Evolutionary conservation across 2,329 filamentous ascomycete species (phyloP).

Genomic region (Dactylonectria estremocensis): DNA sequence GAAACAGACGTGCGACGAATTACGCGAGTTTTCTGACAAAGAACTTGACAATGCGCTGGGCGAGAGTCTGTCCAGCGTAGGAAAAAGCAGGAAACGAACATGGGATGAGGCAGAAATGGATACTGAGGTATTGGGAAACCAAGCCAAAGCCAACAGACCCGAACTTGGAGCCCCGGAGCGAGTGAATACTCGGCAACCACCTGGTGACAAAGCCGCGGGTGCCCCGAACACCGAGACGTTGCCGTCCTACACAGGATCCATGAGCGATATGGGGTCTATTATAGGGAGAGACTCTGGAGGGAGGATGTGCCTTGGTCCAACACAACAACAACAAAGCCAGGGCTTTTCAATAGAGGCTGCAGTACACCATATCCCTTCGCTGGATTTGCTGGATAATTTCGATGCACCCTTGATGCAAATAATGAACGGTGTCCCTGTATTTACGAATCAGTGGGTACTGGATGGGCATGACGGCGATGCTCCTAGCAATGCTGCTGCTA

Average conservation of each 20-base stretch:
- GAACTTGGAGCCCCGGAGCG: background rate
- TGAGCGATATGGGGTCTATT: background rate
- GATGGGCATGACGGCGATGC: background rate
- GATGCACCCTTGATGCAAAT: constrained; percentile 6
- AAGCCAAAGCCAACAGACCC: background rate
- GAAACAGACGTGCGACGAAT: background rate
- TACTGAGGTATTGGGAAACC: background rate
- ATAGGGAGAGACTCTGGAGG: background rate
- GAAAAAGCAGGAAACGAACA: background rate
- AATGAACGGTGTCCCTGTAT: constrained; percentile 4
- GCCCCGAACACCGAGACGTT: too few relatives aligned
- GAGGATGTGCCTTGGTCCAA: background rate
- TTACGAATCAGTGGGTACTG: background rate
- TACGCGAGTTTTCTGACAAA: constrained; percentile 5
- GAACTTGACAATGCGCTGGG: constrained; percentile 2
- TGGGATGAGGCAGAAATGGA: background rate
- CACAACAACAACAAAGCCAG: background rate
- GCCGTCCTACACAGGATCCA: background rate
- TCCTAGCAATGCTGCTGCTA: background rate
- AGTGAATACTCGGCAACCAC: too few relatives aligned
- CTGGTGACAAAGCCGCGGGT: too few relatives aligned
- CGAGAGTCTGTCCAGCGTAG: background rate
- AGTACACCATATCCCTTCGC: background rate
- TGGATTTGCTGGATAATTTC: constrained; percentile 4
- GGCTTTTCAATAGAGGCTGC: constrained; percentile 1